phyloP scores from a whole-genome alignment of 164 flowering plant genomes.

The Litsea cubeba region DNA sequence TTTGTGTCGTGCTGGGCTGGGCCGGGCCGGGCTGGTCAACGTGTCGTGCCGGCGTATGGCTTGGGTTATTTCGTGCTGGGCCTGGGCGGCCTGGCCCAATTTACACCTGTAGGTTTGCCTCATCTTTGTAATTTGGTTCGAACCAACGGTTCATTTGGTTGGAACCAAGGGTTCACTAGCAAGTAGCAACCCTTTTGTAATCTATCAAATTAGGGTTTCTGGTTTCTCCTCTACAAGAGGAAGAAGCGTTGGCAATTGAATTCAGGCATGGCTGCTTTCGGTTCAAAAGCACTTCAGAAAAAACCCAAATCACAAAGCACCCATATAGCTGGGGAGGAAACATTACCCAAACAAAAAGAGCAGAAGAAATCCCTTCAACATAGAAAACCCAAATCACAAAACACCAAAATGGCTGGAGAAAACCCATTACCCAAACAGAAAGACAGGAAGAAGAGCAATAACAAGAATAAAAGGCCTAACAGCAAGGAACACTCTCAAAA shows the following conservation, averaged over 20 bases:
- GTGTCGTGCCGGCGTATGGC: no score
- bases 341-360: constrained; percentile 21
- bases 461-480: constrained; percentile 26
- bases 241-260: not conserved
- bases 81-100: no score
- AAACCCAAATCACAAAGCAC: constrained; percentile 11
- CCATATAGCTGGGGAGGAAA: constrained; percentile 26
- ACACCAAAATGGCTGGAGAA: constrained; percentile 25
- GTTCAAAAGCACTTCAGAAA: constrained; percentile 40
- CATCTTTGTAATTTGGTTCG: no score
- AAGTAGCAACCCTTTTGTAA: no score
- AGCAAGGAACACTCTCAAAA: constrained; percentile 19
- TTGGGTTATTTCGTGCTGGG: no score
- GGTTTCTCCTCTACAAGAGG: not conserved
- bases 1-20: no score
- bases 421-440: constrained; percentile 17
- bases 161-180: no score
- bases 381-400: constrained; percentile 16
- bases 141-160: no score
- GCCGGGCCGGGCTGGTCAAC: no score
- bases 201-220: not conserved
- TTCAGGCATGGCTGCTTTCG: constrained; percentile 32
- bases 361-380: constrained; percentile 16
- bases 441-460: constrained; percentile 30
- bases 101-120: no score